Conservation (phyloP, 352 stramenopile species). For the Thalassiosira ordinaria region DNA sequence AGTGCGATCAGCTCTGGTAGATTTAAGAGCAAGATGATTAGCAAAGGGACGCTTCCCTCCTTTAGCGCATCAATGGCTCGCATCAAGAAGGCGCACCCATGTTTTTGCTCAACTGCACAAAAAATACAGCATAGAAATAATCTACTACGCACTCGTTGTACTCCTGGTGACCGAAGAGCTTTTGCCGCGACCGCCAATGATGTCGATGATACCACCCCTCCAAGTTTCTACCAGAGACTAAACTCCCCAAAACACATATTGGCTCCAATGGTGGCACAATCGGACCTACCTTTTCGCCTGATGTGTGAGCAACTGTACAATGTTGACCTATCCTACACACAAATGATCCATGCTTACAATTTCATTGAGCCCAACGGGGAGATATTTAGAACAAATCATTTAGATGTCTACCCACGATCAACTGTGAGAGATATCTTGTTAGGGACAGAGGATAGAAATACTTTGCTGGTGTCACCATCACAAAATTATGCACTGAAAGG, state of each 20-base stretch:
- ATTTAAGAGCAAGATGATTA: slow-evolving; percentile 6
- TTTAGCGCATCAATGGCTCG: neutral
- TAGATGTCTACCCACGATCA: slow-evolving; percentile 71
- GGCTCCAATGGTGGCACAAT: slow-evolving; percentile 96
- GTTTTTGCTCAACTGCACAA: slow-evolving; percentile 3
- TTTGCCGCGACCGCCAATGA: neutral
- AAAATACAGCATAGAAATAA: neutral
- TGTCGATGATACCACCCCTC: neutral
- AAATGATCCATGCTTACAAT: slow-evolving; percentile 95
- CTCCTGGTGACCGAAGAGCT: neutral
- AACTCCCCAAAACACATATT: slow-evolving; percentile 67
- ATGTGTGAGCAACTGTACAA: slow-evolving; percentile 90
- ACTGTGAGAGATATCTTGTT: slow-evolving; percentile 82
- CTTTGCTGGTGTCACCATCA: slow-evolving; percentile 17
- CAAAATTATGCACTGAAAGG: slow-evolving; percentile 58
- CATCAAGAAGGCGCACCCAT: slow-evolving; percentile 8
- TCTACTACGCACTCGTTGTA: neutral
- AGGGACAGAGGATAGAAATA: slow-evolving; percentile 86
- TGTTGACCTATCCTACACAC: slow-evolving; percentile 94
- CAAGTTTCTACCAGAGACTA: slow-evolving; percentile 54
- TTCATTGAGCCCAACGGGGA: slow-evolving; percentile 86
- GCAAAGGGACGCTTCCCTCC: neutral
- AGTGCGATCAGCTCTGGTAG: neutral
- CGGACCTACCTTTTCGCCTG: slow-evolving; percentile 95
- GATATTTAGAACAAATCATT: slow-evolving; percentile 71